These are phyloP conservation scores for Tetraselmis striata DNA, from an alignment of 139 green algal genomes.

Conservation along the genomic window DNA sequence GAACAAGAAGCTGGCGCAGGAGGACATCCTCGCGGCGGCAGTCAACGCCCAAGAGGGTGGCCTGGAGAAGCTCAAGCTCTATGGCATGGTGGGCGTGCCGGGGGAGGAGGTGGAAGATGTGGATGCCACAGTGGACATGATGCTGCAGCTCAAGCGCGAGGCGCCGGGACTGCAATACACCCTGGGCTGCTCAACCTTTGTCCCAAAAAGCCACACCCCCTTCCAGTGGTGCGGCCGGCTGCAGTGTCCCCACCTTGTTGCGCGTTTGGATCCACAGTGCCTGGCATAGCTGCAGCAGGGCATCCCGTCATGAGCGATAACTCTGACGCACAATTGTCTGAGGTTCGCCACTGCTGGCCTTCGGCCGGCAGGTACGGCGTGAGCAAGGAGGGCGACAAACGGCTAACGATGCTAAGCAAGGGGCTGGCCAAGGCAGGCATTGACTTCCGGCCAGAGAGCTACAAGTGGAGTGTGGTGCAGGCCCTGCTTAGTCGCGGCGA, in stretches of 20 bases:
- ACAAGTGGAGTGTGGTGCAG: slow-evolving; percentile 45
- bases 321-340: no score
- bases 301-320: no score
- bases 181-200: slow-evolving; percentile 45
- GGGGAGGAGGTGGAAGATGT: slow-evolving; percentile 40
- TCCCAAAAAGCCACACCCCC: slow-evolving; percentile 46
- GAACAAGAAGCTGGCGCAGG: slow-evolving; percentile 39
- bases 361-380: slow-evolving; percentile 29
- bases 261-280: no score
- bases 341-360: no score
- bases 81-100: slow-evolving; percentile 49
- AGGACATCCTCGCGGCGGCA: slow-evolving; percentile 33
- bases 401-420: slow-evolving; percentile 23
- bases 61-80: slow-evolving; percentile 42
- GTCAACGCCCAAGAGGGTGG: slow-evolving; percentile 32
- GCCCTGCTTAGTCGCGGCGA: slow-evolving; percentile 42
- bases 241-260: no score
- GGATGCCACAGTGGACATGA: slow-evolving; percentile 40
- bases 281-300: no score
- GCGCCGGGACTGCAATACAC: slow-evolving; percentile 30
- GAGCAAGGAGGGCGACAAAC: slow-evolving; percentile 15
- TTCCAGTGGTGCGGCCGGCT: slow-evolving; percentile 55
- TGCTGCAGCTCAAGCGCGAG: slow-evolving; percentile 21
- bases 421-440: slow-evolving; percentile 27
- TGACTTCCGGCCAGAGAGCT: slow-evolving; percentile 45